These are phyloP conservation scores for Saxophila tyrrhenica DNA, from an alignment of 495 filamentous ascomycete genomes.

Conservation along the genomic window DNA sequence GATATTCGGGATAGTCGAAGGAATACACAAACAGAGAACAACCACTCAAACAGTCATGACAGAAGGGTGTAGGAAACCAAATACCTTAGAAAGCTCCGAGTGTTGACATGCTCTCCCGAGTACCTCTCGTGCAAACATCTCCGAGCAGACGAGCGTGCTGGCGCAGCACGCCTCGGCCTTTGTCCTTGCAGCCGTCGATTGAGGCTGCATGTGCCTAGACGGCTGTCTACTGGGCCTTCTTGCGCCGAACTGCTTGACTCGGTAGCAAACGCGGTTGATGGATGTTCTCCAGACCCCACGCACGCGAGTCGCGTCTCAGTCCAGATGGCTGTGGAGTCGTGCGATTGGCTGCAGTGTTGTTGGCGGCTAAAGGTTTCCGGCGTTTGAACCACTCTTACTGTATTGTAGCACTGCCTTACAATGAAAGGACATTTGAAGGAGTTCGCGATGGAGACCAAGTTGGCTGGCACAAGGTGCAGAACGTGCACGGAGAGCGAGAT, in stretches of 20 bases:
- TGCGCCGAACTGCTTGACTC: background rate
- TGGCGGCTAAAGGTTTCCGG: background rate
- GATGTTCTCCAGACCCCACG: constrained; percentile 1
- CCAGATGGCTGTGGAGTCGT: background rate
- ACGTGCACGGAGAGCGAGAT: no score
- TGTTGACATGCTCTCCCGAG: background rate
- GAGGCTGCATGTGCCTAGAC: background rate
- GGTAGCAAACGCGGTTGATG: background rate
- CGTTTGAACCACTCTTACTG: no score
- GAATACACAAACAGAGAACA: no score
- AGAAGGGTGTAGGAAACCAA: background rate
- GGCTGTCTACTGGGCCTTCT: background rate
- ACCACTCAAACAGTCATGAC: no score
- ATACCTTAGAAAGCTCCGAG: background rate
- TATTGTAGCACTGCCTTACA: no score
- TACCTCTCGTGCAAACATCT: background rate
- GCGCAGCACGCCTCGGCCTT: background rate
- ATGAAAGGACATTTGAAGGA: no score
- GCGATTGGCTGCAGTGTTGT: background rate
- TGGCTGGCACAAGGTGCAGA: no score
- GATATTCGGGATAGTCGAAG: no score
- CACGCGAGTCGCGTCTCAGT: background rate
- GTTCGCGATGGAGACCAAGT: no score
- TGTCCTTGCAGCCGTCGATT: no score
- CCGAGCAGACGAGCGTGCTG: background rate